phyloP scores from a whole-genome alignment of 768 basidiomycete species.

The Cubamyces lactineus region DNA sequence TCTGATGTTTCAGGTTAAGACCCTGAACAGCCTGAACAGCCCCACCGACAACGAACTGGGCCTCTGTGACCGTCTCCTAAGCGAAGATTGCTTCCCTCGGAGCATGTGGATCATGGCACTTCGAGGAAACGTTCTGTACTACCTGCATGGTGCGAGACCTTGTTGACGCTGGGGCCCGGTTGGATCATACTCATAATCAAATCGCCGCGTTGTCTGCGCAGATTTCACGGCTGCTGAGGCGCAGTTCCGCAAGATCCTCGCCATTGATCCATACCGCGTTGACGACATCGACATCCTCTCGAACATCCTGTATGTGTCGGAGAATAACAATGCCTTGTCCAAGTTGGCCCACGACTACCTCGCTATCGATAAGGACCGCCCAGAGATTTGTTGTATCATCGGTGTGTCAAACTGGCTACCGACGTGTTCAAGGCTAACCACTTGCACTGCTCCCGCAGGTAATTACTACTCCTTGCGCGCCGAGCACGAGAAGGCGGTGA shows the following conservation, averaged over 20 bases:
- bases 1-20: slow-evolving; percentile 84
- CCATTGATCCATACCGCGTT: slow-evolving; percentile 82
- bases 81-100: slow-evolving; percentile 72
- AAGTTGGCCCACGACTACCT: slow-evolving; percentile 91
- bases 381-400: slow-evolving; percentile 94
- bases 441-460: slow-evolving; percentile 50
- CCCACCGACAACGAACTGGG: slow-evolving; percentile 85
- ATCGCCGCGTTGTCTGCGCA: slow-evolving; percentile 36
- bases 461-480: slow-evolving; percentile 94
- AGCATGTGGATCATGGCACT: slow-evolving; percentile 88
- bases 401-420: slow-evolving; percentile 53
- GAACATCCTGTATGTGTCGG: slow-evolving; percentile 95
- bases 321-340: slow-evolving; percentile 85
- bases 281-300: slow-evolving; percentile 97
- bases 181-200: not conserved
- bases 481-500: slow-evolving; percentile 95
- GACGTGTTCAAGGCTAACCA: not conserved
- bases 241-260: slow-evolving; percentile 83
- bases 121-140: slow-evolving; percentile 85
- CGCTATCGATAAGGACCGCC: slow-evolving; percentile 86
- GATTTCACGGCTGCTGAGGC: slow-evolving; percentile 87
- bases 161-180: not conserved
- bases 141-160: slow-evolving; percentile 76
- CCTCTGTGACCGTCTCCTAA: slow-evolving; percentile 78
- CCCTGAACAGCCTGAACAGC: slow-evolving; percentile 86